Conservation (phyloP, 2,329 filamentous ascomycete genomes). For the Epicoccum nigrum region DNA sequence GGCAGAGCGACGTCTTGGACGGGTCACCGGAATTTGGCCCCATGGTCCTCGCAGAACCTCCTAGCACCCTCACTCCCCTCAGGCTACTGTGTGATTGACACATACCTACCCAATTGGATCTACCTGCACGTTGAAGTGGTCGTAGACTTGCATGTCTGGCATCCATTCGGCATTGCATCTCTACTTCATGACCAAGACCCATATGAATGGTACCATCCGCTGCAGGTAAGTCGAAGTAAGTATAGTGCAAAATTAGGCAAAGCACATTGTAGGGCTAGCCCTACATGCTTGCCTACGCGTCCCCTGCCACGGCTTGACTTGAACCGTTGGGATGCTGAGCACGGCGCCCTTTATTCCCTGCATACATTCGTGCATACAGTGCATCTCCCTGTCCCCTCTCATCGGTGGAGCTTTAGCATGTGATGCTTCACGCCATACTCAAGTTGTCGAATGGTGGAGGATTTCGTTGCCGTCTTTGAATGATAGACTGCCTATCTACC, state of each 20-base stretch:
- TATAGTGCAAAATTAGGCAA: background rate
- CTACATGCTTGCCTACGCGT: background rate
- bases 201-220: background rate
- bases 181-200: background rate
- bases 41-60: slow-evolving; percentile 27
- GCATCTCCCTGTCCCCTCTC: too few species aligned
- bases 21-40: slow-evolving; percentile 30
- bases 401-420: background rate
- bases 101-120: background rate
- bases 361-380: background rate
- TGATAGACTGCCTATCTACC: background rate
- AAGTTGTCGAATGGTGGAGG: background rate
- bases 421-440: background rate
- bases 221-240: background rate
- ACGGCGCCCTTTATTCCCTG: background rate
- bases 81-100: slow-evolving; percentile 13
- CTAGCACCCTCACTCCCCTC: slow-evolving; percentile 6
- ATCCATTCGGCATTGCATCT: background rate
- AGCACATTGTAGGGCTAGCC: slow-evolving; percentile 5
- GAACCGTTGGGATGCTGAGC: background rate
- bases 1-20: slow-evolving; percentile 16
- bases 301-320: background rate
- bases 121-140: background rate
- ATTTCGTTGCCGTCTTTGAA: background rate
- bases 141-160: background rate